Evolutionary conservation across 2,329 filamentous ascomycete genomes (phyloP).

Genomic region (Cordyceps javanica): DNA sequence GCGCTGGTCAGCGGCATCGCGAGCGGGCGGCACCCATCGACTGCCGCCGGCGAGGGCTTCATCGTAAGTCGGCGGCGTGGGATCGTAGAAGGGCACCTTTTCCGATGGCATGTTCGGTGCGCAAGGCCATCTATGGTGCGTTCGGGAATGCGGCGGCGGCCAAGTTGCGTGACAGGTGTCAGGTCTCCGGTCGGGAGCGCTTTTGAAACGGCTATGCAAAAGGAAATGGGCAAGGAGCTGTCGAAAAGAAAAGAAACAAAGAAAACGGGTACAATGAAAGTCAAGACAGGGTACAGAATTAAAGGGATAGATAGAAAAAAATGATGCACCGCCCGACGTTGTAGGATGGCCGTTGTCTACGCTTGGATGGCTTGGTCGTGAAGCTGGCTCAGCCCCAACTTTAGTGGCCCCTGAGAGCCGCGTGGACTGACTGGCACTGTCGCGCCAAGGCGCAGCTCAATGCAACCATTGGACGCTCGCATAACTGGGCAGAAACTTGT

Average conservation of each 20-base stretch:
- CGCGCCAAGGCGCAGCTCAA: not conserved
- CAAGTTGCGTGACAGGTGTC: not conserved
- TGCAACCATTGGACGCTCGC: not conserved
- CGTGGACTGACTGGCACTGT: not conserved
- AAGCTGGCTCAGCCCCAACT: constrained; percentile 5
- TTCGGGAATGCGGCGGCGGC: not conserved
- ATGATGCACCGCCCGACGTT: not conserved
- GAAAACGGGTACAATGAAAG: not conserved
- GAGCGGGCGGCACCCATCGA: constrained; percentile 24
- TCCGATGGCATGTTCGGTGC: constrained; percentile 28
- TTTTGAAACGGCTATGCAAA: not conserved
- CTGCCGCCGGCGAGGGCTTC: constrained; percentile 33
- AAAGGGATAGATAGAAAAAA: constrained; percentile 1
- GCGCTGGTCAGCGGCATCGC: constrained; percentile 44
- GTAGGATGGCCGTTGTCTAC: not conserved
- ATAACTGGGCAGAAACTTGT: not conserved
- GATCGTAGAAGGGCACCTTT: constrained; percentile 37
- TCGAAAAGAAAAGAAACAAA: not conserved
- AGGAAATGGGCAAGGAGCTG: not conserved
- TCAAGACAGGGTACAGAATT: not conserved
- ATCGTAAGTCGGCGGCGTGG: constrained; percentile 38
- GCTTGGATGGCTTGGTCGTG: not conserved
- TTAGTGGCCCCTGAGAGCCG: constrained; percentile 10
- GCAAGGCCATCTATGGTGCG: not conserved
- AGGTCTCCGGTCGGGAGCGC: no score